Evolutionary conservation across 805 yeast genomes (phyloP), one percentile per base, ranked within the genome.

Genomic region (Maudiozyma pseudohumilis): DNA sequence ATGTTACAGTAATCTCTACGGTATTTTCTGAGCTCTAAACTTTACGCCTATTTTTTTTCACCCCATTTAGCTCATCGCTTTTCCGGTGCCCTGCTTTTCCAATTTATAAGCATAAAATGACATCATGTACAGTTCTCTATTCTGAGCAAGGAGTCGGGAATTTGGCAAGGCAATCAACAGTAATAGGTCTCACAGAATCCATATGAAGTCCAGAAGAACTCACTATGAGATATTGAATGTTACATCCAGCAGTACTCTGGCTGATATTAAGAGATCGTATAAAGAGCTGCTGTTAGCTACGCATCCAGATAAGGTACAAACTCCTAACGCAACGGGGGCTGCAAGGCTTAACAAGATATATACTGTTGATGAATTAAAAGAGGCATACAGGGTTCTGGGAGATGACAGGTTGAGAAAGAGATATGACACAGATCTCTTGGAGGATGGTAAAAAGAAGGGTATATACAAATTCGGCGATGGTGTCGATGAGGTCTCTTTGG

Each of bases 221-320:
- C 66, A 73, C 50, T 84, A 83, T 50, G 75, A 72, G 29, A 54
- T 79, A 0, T 65, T 86, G n/a, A 79, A 72, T 0, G 60, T 80
- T 2, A 50, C 56, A 0, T 59, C 65, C 2, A 53, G 58, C 3
- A 69, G 72, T 3, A 42, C 59, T 16, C 42, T 39, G 1, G 47
- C 38, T 0, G 73, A 69, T 11, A 66, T 88, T 20, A 77, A 74
- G 44, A 53, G 55, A 7, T 88, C 94, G 0, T 89, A 88, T 55
- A 72, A 69, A 39, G 61, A 56, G 24, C 70, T 70, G 12, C 66
- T 89, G 6, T 63, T 89, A 2, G 51, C 56, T 3, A 56, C 72
- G 2, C 97, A 89, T 56, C 97, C 97, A 1, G 97, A 89, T 55
- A 88, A 87, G 48, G 13, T 27, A 3, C 28, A 36, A 28, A 16